These are phyloP conservation scores for Podospora anserina DNA, from an alignment of 495 filamentous ascomycete genomes.

Conservation along the genomic window DNA sequence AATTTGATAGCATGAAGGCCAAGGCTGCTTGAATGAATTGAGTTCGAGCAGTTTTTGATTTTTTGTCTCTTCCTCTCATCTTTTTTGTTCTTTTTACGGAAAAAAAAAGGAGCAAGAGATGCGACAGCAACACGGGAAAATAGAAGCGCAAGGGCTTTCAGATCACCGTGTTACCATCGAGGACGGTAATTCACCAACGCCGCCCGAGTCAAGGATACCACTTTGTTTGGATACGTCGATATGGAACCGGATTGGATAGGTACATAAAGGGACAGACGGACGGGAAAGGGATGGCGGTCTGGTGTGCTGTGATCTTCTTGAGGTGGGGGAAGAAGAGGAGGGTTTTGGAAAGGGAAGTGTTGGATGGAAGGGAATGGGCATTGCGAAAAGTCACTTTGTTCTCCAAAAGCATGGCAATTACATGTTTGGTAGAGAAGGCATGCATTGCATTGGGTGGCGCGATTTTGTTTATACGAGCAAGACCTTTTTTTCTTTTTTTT, in stretches of 20 bases:
- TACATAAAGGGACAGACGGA: no score
- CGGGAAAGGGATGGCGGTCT: background rate
- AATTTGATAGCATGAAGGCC: slow-evolving; percentile 25
- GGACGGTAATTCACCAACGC: no score
- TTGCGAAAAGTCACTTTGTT: background rate
- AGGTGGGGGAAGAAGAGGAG: background rate
- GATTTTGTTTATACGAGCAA: background rate
- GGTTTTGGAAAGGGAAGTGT: background rate
- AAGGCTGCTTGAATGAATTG: slow-evolving; percentile 7
- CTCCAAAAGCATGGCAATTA: background rate
- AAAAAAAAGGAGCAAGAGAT: background rate
- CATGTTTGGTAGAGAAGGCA: background rate
- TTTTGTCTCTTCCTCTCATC: background rate
- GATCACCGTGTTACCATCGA: no score
- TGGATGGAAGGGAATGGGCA: background rate
- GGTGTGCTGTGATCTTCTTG: background rate
- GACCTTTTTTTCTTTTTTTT: background rate
- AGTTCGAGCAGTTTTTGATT: background rate
- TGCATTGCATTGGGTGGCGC: background rate
- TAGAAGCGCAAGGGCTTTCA: no score
- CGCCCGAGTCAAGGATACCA: no score
- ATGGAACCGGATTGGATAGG: no score
- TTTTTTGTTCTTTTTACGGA: background rate
- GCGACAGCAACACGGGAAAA: no score
- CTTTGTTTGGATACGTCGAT: no score